phyloP scores from a whole-genome alignment of 495 filamentous ascomycete genomes.

The Pyrenopolyporus hunteri region DNA sequence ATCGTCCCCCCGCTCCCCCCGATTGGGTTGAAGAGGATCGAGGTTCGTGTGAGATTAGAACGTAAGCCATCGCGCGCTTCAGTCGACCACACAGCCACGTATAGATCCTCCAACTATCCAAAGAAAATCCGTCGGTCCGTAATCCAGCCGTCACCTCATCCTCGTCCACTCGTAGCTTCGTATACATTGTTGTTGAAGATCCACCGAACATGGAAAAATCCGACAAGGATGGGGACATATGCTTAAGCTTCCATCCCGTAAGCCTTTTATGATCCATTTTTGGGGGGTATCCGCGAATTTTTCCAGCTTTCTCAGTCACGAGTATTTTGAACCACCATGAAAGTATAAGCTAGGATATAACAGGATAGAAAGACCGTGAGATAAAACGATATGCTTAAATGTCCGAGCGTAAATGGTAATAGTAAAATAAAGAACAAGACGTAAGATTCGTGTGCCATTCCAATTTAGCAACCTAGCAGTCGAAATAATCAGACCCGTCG shows the following conservation, averaged over 20 bases:
- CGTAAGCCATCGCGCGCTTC: conserved; percentile 23
- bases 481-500: conserved; percentile 7
- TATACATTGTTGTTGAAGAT: conserved; percentile 32
- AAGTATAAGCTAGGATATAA: conserved; percentile 24
- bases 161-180: conserved; percentile 37
- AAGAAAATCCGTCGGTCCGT: conserved; percentile 8
- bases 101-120: conserved; percentile 14
- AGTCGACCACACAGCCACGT: conserved; percentile 22
- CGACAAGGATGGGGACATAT: conserved; percentile 1
- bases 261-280: conserved; percentile 33
- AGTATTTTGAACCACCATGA: conserved; percentile 11
- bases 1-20: conserved; percentile 5
- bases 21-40: conserved; percentile 18
- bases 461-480: background rate
- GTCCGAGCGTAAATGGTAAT: conserved; percentile 25
- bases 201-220: conserved; percentile 25
- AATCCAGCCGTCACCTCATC: conserved; percentile 19
- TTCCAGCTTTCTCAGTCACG: conserved; percentile 6
- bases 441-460: background rate
- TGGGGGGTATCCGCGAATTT: conserved; percentile 29
- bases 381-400: conserved; percentile 21
- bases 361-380: conserved; percentile 11
- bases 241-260: conserved; percentile 16
- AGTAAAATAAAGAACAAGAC: conserved; percentile 19
- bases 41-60: conserved; percentile 31